Evolutionary conservation across 192 early-diverging fungal genomes (phyloP).

Genomic region (Powellomyces hirtus): DNA sequence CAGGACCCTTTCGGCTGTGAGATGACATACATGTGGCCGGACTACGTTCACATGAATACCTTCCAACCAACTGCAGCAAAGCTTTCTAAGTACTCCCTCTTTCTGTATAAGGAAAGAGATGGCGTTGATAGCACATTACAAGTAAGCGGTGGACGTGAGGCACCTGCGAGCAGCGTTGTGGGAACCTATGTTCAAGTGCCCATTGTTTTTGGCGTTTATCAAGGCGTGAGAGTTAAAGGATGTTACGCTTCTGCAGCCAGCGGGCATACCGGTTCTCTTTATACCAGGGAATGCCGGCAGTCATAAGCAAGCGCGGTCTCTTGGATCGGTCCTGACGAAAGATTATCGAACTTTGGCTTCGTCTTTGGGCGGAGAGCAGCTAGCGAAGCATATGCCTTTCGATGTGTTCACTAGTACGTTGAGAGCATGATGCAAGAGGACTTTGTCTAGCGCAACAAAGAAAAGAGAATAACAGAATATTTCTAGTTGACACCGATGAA

Average conservation of each 20-base stretch:
- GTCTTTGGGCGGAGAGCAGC: not conserved
- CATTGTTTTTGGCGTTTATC: too few species aligned
- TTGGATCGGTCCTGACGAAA: conserved; percentile 70
- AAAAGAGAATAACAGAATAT: not conserved
- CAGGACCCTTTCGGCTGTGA: conserved; percentile 49
- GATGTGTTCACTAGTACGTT: conserved; percentile 25
- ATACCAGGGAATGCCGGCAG: conserved; percentile 95
- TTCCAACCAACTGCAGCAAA: conserved; percentile 45
- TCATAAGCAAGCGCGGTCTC: conserved; percentile 82
- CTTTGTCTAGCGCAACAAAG: not conserved
- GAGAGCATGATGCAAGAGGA: not conserved
- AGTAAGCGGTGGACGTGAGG: too few species aligned
- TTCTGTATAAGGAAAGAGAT: conserved; percentile 69
- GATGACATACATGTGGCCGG: conserved; percentile 62
- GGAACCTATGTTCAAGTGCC: too few species aligned
- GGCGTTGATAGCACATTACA: conserved; percentile 1
- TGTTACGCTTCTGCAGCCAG: conserved; percentile 36
- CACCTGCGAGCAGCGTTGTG: too few species aligned
- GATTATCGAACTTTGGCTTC: not conserved
- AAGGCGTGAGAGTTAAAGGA: too few species aligned
- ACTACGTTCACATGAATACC: conserved; percentile 46
- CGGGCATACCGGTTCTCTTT: conserved; percentile 85
- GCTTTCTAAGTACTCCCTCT: conserved; percentile 65
- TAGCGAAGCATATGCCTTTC: conserved; percentile 10
- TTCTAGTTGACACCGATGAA: conserved; percentile 75